phyloP scores from a whole-genome alignment of 2,329 filamentous ascomycete species.

The Eurotiales sp. region DNA sequence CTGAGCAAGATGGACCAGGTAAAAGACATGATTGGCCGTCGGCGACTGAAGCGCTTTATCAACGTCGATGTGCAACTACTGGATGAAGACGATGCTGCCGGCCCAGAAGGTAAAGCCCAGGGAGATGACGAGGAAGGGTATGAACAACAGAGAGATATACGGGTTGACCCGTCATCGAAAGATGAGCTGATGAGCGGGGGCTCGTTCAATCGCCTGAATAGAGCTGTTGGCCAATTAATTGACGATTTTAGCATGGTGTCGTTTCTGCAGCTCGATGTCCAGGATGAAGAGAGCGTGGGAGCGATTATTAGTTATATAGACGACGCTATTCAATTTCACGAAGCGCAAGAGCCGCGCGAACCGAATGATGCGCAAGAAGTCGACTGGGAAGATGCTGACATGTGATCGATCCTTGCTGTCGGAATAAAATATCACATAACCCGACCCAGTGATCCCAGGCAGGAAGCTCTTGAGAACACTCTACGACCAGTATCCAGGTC shows the following conservation, averaged over 20 bases:
- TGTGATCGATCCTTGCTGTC: conserved; percentile 15
- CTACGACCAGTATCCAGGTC: not conserved
- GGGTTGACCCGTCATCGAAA: conserved; percentile 59
- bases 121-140: conserved; percentile 27
- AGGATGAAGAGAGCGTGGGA: conserved; percentile 86
- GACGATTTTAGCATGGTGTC: conserved; percentile 98
- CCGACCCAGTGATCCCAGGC: too few species aligned
- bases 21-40: conserved; percentile 80
- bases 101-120: not conserved
- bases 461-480: not conserved
- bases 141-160: conserved; percentile 49
- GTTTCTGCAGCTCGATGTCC: conserved; percentile 82
- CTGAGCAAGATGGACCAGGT: conserved; percentile 97
- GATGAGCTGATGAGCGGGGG: conserved; percentile 73
- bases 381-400: conserved; percentile 42
- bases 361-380: conserved; percentile 63
- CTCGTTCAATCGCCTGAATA: conserved; percentile 78
- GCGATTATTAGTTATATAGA: conserved; percentile 87
- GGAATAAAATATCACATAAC: too few species aligned
- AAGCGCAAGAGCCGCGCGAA: conserved; percentile 87
- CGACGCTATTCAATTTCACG: conserved; percentile 88
- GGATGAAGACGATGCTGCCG: conserved; percentile 59
- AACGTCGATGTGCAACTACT: conserved; percentile 80
- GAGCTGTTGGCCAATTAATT: conserved; percentile 83
- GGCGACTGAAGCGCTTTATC: conserved; percentile 84